Conservation (phyloP, 2,329 filamentous ascomycete genomes). For the Cryphonectria radicalis region DNA sequence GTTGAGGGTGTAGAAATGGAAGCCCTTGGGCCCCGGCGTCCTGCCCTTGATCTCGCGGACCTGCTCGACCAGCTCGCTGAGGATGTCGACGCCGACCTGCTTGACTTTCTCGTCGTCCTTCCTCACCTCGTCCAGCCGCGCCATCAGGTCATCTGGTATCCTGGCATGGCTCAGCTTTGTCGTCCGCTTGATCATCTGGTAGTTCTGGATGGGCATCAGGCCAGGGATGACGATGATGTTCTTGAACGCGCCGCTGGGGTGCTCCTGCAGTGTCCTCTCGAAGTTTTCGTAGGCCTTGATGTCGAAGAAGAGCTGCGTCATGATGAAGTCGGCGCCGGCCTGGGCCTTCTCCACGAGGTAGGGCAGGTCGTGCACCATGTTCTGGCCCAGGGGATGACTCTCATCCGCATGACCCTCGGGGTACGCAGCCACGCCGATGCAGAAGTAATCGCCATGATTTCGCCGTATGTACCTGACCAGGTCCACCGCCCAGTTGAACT, state of each 20-base stretch:
- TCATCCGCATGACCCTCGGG: conserved; percentile 95
- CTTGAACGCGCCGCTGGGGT: conserved; percentile 85
- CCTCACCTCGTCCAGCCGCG: conserved; percentile 72
- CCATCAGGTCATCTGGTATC: conserved; percentile 72
- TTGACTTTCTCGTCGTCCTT: conserved; percentile 84
- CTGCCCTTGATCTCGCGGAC: conserved; percentile 67
- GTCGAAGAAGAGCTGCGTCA: conserved; percentile 98
- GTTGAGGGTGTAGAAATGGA: conserved; percentile 98
- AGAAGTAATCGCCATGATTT: conserved; percentile 92
- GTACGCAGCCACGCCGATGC: conserved; percentile 91
- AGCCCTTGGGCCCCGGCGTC: conserved; percentile 70
- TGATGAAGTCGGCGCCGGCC: conserved; percentile 95
- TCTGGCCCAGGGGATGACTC: conserved; percentile 73
- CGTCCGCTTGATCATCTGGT: conserved; percentile 91
- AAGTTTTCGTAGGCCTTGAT: conserved; percentile 80
- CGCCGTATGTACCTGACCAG: conserved; percentile 86
- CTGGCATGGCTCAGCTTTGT: conserved; percentile 92
- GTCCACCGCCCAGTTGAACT: conserved; percentile 89
- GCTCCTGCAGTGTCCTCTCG: conserved; percentile 74
- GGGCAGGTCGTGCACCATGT: conserved; percentile 79
- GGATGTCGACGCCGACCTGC: conserved; percentile 76
- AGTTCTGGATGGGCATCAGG: conserved; percentile 96
- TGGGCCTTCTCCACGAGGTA: conserved; percentile 88
- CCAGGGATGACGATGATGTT: conserved; percentile 90
- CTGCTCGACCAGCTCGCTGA: conserved; percentile 81